These are phyloP conservation scores for Mycena rosella DNA, from an alignment of 768 basidiomycete genomes.

Conservation along the genomic window DNA sequence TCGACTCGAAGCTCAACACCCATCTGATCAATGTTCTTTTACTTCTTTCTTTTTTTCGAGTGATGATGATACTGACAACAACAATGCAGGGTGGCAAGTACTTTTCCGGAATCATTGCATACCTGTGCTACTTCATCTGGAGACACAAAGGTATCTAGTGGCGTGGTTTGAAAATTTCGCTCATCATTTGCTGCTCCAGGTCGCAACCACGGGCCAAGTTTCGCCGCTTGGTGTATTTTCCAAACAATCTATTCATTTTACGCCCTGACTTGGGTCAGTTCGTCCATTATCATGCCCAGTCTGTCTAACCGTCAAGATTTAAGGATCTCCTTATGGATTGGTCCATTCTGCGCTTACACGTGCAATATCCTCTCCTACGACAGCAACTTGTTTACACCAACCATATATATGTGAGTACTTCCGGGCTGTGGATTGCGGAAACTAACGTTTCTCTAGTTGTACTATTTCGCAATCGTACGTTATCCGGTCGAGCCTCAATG, in stretches of 20 bases:
- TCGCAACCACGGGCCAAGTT: constrained; percentile 19
- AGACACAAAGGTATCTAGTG: constrained; percentile 66
- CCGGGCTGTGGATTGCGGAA: not conserved
- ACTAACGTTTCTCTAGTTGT: constrained; percentile 58
- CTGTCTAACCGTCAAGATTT: not conserved
- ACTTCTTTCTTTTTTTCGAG: not conserved
- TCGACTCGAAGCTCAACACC: constrained; percentile 76
- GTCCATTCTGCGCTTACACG: constrained; percentile 77
- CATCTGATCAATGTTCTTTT: constrained; percentile 88
- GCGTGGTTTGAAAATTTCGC: not conserved
- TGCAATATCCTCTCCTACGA: constrained; percentile 74
- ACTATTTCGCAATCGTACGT: constrained; percentile 83
- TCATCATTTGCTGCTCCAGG: constrained; percentile 8
- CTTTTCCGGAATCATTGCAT: constrained; percentile 70
- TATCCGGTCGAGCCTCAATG: constrained; percentile 21
- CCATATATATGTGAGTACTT: constrained; percentile 63
- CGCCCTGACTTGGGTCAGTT: constrained; percentile 21
- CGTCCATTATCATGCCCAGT: not conserved
- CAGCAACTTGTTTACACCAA: constrained; percentile 80
- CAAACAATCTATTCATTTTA: constrained; percentile 29
- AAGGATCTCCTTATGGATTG: constrained; percentile 94
- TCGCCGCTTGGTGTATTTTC: constrained; percentile 30
- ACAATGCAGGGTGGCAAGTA: constrained; percentile 93
- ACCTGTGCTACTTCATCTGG: constrained; percentile 84
- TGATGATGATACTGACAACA: constrained; percentile 2